Conservation (phyloP, 2,329 filamentous ascomycete species). For the Colletotrichum gigasporum region DNA sequence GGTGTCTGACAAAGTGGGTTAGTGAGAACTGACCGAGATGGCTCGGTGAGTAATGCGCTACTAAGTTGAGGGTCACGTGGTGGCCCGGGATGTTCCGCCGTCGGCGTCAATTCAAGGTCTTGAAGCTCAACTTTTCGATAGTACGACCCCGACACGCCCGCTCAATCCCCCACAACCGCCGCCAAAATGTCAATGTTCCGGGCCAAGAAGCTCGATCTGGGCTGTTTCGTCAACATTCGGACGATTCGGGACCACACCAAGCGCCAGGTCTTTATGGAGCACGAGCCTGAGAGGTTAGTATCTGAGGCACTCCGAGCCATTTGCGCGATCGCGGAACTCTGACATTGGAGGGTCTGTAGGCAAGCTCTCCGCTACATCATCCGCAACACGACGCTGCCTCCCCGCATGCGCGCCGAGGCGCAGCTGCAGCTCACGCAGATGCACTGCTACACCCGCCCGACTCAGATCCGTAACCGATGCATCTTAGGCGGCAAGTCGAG, state of each 20-base stretch:
- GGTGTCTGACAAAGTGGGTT: no score
- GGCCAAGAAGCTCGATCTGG: constrained; percentile 88
- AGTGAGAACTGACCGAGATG: no score
- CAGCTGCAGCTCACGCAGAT: constrained; percentile 94
- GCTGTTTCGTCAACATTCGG: constrained; percentile 86
- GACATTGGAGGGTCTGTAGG: constrained; percentile 54
- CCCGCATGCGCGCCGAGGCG: constrained; percentile 85
- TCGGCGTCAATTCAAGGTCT: constrained; percentile 2
- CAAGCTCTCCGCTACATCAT: constrained; percentile 95
- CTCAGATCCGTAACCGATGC: constrained; percentile 94
- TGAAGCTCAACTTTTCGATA: background rate
- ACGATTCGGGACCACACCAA: constrained; percentile 96
- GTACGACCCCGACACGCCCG: background rate
- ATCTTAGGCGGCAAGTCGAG: constrained; percentile 89
- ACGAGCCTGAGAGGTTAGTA: constrained; percentile 85
- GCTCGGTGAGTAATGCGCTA: background rate
- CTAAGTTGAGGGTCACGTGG: constrained; percentile 8
- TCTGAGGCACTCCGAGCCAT: background rate
- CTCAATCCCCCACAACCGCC: constrained; percentile 12
- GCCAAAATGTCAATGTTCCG: constrained; percentile 84
- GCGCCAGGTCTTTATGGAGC: constrained; percentile 87
- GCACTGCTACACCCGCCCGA: constrained; percentile 94
- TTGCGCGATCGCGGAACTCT: background rate
- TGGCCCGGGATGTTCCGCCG: background rate
- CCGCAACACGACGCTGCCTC: constrained; percentile 87